These are phyloP conservation scores for Chaetomium tenue DNA, from an alignment of 495 filamentous ascomycete genomes.

Conservation along the genomic window DNA sequence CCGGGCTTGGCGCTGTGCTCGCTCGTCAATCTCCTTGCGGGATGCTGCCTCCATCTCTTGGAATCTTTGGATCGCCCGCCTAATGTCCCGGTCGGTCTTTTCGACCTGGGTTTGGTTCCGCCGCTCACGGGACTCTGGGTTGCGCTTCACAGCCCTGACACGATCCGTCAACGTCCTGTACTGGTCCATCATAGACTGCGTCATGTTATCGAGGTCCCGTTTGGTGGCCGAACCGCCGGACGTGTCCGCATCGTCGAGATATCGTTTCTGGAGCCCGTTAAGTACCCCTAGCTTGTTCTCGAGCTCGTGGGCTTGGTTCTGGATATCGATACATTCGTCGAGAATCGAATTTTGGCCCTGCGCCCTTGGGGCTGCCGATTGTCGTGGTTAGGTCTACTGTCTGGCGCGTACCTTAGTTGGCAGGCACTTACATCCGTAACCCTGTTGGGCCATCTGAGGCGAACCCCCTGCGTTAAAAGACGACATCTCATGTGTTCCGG, in stretches of 20 bases:
- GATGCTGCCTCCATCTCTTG: slow-evolving; percentile 73
- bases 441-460: slow-evolving; percentile 33
- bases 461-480: slow-evolving; percentile 39
- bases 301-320: slow-evolving; percentile 70
- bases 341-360: slow-evolving; percentile 62
- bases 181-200: slow-evolving; percentile 71
- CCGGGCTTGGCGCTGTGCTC: slow-evolving; percentile 82
- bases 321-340: slow-evolving; percentile 77
- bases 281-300: slow-evolving; percentile 63
- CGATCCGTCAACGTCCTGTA: slow-evolving; percentile 73
- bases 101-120: slow-evolving; percentile 76
- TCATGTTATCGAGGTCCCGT: slow-evolving; percentile 57
- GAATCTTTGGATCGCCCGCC: slow-evolving; percentile 74
- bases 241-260: slow-evolving; percentile 59
- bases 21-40: slow-evolving; percentile 71
- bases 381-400: neutral
- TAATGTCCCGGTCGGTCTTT: slow-evolving; percentile 72
- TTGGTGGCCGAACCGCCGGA: slow-evolving; percentile 51
- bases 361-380: slow-evolving; percentile 39
- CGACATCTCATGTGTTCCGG: slow-evolving; percentile 62
- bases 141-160: slow-evolving; percentile 74
- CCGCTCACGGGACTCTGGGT: slow-evolving; percentile 66
- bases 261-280: slow-evolving; percentile 55
- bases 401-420: slow-evolving; percentile 33
- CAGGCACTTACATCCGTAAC: slow-evolving; percentile 36